Base-by-base conservation (phyloP, 495 filamentous ascomycete species). In the Tuber microsphaerosporum region DNA sequence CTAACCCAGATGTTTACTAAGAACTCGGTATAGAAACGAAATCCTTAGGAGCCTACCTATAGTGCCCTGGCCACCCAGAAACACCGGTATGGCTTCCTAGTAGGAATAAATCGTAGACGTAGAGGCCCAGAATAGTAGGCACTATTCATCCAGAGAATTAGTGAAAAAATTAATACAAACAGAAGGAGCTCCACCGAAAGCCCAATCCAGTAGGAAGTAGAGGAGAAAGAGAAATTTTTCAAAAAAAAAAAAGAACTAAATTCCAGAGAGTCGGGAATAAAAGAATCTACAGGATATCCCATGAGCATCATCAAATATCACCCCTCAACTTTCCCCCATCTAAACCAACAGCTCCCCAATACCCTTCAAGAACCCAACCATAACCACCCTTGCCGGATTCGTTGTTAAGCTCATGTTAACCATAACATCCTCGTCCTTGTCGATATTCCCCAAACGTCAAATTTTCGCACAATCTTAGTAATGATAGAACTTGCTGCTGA, bases 401-500 rank as follows among this genome's bases (percentile, higher is more conserved):
- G 75, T 41, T 9, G 84, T 84, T 46, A 85, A 72, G 16, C 80
- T 77, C 74, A 84, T 70, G 26, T 81, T 82, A 77, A 65, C 75
- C 74, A 37, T 82, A 14, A 75, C 61, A 76, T 46, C 26, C 31
- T 73, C 84, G 72, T 61, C 83, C 73, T 48, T 73, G 76, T 81
- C 75, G 2, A 31, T 72, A 22, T 72, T 61, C 81, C 87, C 86
- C 19, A 88, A 76, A 31, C 80, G 68, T 89, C 87, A 80, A 90
- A 94, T 37, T 84, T 84, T 84, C 93, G 93, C 83, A 94, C 85
- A 26, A 94, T 80, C 70, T 90, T 84, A 12, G 91, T 89, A 20
- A 92, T 85, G 12, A 90, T 90, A 79, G 92, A 95, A 31, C 86
- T 88, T 71, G 92, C 92, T 85, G 93, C 92, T 0, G 91, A 92